A percentile compares a stretch with the other conserved stretches of the same genome.
phyloP scores from a whole-genome alignment of 2,329 filamentous ascomycete species.

The Microsporum canis region DNA sequence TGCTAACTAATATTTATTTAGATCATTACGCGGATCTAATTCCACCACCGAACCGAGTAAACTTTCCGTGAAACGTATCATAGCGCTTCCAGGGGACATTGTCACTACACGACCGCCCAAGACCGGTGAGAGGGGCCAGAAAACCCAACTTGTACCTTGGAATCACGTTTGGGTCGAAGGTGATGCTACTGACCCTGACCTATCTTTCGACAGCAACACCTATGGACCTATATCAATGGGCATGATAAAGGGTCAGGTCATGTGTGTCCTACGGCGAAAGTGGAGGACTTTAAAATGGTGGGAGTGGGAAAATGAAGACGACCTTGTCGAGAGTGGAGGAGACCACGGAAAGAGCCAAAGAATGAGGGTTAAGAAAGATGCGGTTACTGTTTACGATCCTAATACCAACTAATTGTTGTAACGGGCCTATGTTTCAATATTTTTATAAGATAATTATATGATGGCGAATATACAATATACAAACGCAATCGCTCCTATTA shows the following conservation, averaged over 20 bases:
- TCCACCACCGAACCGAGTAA: constrained; percentile 60
- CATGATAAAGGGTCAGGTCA: constrained; percentile 63
- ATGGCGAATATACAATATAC: not conserved
- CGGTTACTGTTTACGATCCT: constrained; percentile 27
- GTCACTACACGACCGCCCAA: constrained; percentile 56
- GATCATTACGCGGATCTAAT: constrained; percentile 33
- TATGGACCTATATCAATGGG: constrained; percentile 74
- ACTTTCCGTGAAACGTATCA: constrained; percentile 67
- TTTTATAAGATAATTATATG: not conserved
- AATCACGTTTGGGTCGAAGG: constrained; percentile 95
- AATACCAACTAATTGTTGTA: constrained; percentile 16
- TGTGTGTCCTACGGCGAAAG: constrained; percentile 58
- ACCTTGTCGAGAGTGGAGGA: not conserved
- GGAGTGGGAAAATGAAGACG: constrained; percentile 27
- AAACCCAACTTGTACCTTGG: constrained; percentile 52
- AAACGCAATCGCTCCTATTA: not conserved
- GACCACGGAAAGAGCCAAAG: constrained; percentile 23
- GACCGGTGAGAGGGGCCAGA: constrained; percentile 24
- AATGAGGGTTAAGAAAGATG: constrained; percentile 25
- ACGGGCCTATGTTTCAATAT: not conserved
- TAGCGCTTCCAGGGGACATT: constrained; percentile 68
- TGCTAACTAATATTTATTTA: not conserved
- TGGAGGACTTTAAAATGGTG: constrained; percentile 28
- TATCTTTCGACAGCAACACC: constrained; percentile 72
- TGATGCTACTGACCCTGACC: constrained; percentile 56